Base-by-base conservation (phyloP, 192 early-diverging fungal genomes). In the Chytriomyces hyalinus region DNA sequence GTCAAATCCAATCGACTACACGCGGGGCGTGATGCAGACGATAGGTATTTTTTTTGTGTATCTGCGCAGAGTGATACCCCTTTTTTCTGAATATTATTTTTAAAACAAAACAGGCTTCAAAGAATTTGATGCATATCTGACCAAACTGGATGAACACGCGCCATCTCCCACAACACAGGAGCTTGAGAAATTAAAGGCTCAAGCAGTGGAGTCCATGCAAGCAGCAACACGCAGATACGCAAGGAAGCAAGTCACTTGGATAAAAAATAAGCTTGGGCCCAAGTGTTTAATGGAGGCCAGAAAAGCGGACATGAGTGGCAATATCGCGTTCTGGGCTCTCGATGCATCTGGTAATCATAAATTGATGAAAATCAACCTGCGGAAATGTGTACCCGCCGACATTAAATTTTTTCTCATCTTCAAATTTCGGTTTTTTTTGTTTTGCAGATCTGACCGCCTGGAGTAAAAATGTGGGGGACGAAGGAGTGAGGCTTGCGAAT, bases 181-280 rank as follows among this genome's bases (percentile, higher is more conserved):
- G 0, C 60, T 87, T 3, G 84, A 86, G 15, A 20, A 57, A 8
- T 81, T 92, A 13, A 87, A 85, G 49, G 6, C 43, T 3, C 78
- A 87, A 8, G 92, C 91, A 22, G 79, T 93, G 26, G 92, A 94
- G 60, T 83, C 81, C 0, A 97, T 99, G 96, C 98, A 96, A 79
- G 78, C 80, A 6, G 90, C 87, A 6, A 99, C 95, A n/a, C 81
- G 95, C 28, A 88, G 92, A 57, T 99, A 99, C 80, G 95, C 97
- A 17, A 87, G 91, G 53, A 79, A 89, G 47, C 94, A 96, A 77
- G 84, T 94, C 0, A 82, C 84, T 11, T 96, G 94, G 94, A 93
- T 96, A 36, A 83, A 84, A 22, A 95, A 95, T 78, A 93, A 92
- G 61, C 79, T 95, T 0, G 81, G 69, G 6, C 59, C 64, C 4